Base-by-base conservation (phyloP, 345 rosid species). In the Rubroshorea leprosula region DNA sequence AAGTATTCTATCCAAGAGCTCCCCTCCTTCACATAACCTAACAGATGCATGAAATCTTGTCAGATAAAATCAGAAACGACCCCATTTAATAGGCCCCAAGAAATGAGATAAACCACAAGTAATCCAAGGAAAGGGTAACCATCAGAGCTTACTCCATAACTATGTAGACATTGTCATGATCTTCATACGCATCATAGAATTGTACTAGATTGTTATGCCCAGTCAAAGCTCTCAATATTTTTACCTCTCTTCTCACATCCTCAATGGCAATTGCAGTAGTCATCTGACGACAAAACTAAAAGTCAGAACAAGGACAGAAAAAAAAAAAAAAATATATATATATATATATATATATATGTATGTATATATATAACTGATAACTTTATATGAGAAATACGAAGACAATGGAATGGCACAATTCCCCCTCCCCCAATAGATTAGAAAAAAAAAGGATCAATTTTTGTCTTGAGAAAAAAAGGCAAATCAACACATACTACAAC, bases 231-330 rank as follows among this genome's bases (percentile, higher is more conserved):
- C 79, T 82, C 66, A 93, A 64, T 62, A 93, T 82, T 69, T 82
- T 93, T 55, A 89, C 99, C 78, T 93, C 99, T 78, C 97, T 89
- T 69, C 99, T 81, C 54, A 93, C 99, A 79, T 93, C 97, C 72
- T 93, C 97, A 68, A 93, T 82, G 5, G 99, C 94, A 76, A 93
- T 93, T 46, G 96, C 94, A 6, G 97, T 93, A 8, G 91, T 85
- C 99, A 93, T 93, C 99, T 93, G 41, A 1, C 7, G 12, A 35
- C 57, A 69, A 66, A 21, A 27, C n/a, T 11, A 16, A 39, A 26
- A 45, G 43, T 24, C 56, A 35, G 1, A 24, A 65, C 23, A 27
- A 47, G 5, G 15, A 46, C 57, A 23, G 15, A n/a, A 38, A 39
- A 18, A 57, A 4, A 49, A 19, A 20, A n/a, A 19, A 20, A 12